Evolutionary conservation across 495 filamentous ascomycete genomes (phyloP).

Genomic region (Bombardia bombarda): DNA sequence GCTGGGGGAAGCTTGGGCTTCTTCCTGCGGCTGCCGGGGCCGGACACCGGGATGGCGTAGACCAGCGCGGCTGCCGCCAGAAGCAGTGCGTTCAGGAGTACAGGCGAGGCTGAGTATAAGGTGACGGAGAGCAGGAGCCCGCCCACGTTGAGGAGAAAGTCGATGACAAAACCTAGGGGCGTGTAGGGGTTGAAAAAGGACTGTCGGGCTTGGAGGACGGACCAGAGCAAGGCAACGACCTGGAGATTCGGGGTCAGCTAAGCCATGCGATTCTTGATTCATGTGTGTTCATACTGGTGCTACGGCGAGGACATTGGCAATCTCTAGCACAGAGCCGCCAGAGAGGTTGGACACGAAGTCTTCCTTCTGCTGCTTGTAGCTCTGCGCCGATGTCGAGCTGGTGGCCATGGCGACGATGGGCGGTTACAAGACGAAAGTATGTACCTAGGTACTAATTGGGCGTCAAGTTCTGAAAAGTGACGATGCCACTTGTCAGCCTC

Average conservation of each 20-base stretch:
- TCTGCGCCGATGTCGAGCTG: constrained; percentile 26
- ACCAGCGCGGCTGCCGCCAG: constrained; percentile 60
- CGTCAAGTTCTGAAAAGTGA: constrained; percentile 9
- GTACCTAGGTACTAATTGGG: too few relatives aligned
- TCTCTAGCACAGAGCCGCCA: constrained; percentile 77
- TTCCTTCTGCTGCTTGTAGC: constrained; percentile 87
- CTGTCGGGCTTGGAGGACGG: constrained; percentile 78
- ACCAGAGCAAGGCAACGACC: constrained; percentile 81
- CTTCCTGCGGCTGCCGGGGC: constrained; percentile 34
- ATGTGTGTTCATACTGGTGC: constrained; percentile 59
- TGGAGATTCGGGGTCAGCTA: too few relatives aligned
- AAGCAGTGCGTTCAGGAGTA: constrained; percentile 69
- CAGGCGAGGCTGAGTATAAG: constrained; percentile 67
- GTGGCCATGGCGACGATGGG: constrained; percentile 20
- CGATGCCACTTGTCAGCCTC: constrained; percentile 6
- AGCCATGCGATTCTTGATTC: neutral
- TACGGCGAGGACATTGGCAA: constrained; percentile 75
- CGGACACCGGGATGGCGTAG: constrained; percentile 38
- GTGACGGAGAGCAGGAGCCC: constrained; percentile 79
- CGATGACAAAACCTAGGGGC: constrained; percentile 56
- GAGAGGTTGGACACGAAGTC: constrained; percentile 88
- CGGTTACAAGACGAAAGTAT: neutral
- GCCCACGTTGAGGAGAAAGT: constrained; percentile 81
- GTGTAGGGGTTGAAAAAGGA: constrained; percentile 75
- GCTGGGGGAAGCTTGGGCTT: constrained; percentile 51